Evolutionary conservation across 2,329 filamentous ascomycete genomes (phyloP), one percentile per base, ranked within the genome.

Genomic region (Paecilomyces formosus): DNA sequence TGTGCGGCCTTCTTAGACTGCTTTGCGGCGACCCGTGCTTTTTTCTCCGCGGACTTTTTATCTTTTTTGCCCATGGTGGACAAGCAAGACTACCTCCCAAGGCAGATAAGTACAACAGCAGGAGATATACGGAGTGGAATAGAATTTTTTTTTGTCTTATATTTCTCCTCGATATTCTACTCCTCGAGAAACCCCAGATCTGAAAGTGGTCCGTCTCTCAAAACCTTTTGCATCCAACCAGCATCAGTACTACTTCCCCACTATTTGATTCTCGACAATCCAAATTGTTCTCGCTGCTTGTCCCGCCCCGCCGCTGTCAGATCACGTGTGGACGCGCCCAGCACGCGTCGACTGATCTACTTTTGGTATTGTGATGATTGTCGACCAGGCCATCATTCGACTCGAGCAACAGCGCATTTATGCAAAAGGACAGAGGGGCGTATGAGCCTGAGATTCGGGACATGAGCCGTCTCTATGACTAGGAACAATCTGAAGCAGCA

Each of bases 1-100:
- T 84, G 79, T 30, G 79, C 78, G 28, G 88, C 88, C 72, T 96
- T 96, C 74, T 89, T 94, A 70, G 89, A 88, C 73, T 94, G 89
- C 77, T 96, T 96, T n/a, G 81, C 80, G 3, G 82, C 81, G 56
- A 80, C 78, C 57, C 81, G 81, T 56, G 80, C 81, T 63, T 83
- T 82, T 65, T 82, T 79, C 64, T 82, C 79, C 12, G 83, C 82
- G 4, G 74, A 77, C 74, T 79, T 85, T 66, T 81, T 84, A 65
- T 82, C 81, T 64, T 81, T 85, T 55, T 75, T 76, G 51, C 72
- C 81, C 82, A 84, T 79, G 33, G 24, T 49, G 18, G 39, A 18
- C 39, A n/a, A 8, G n/a, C 15, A 7, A 45, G 7, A 18, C 35
- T 18, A 45, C 35, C 15, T n/a, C 15, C 7, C 7, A n/a, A 18